Percentiles rank a stretch among this genome's conserved stretches.
These are phyloP conservation scores for Spiraea crenata DNA, from an alignment of 331 rosid species.

Conservation along the genomic window DNA sequence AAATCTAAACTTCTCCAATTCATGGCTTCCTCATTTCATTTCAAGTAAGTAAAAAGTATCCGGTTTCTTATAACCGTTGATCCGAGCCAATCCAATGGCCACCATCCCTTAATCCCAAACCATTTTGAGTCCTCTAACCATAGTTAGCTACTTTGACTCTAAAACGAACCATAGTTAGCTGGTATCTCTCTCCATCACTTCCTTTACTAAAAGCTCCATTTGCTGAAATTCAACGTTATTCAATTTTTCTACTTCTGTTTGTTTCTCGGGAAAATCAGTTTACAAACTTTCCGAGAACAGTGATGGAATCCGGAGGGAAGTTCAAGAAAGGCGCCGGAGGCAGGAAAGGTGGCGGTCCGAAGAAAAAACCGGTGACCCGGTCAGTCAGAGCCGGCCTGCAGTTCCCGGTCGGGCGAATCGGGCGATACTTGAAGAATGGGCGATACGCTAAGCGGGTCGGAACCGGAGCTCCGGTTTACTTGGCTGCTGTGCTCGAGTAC, in stretches of 20 bases:
- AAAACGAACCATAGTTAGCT: too few species aligned
- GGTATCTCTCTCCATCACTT: too few species aligned
- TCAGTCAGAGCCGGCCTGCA: constrained; percentile 45
- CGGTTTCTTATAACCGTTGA: background rate
- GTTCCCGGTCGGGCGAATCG: constrained; percentile 47
- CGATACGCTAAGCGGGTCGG: constrained; percentile 41
- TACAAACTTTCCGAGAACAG: background rate
- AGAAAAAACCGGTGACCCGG: constrained; percentile 46
- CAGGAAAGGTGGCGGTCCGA: constrained; percentile 37
- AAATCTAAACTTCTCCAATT: too few species aligned
- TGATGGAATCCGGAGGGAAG: constrained; percentile 39
- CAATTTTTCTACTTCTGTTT: constrained; percentile 9
- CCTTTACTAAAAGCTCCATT: background rate
- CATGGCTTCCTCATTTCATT: too few species aligned
- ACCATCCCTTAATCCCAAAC: background rate
- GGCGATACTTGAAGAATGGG: constrained; percentile 45
- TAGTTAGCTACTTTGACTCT: too few species aligned
- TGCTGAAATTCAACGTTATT: background rate
- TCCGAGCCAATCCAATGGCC: background rate
- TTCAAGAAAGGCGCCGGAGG: constrained; percentile 45
- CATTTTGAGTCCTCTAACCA: background rate
- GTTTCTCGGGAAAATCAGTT: constrained; percentile 16
- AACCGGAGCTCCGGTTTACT: constrained; percentile 48
- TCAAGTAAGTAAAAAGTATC: background rate
- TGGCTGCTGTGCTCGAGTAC: constrained; percentile 47